Evolutionary conservation across 2,329 filamentous ascomycete species (phyloP), one percentile per base, ranked within the genome.

Genomic region (Ciborinia camelliae): DNA sequence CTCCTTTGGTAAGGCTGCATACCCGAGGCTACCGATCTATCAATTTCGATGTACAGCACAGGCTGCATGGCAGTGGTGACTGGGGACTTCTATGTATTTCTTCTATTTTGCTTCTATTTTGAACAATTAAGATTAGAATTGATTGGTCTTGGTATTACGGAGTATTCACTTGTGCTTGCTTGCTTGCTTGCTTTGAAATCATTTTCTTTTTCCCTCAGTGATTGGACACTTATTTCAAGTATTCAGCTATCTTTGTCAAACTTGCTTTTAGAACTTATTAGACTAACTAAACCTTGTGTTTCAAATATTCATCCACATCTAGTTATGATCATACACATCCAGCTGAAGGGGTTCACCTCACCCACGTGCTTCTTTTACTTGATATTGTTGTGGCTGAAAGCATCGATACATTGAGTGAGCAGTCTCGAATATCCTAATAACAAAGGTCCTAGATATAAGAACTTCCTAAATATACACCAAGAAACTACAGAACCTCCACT

Each of bases 11-110:
- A 8, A 58, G n/a, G 41, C 30, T 58, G 55, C 41, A 58, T 58
- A 58, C n/a, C 55, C 55, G 28, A 58, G 41, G 54, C 54, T 58
- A 35, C 28, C 35, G 2, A 23, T 58, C n/a, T n/a, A n/a, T n/a
- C n/a, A 15, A 10, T 9, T n/a, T 58, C 14, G 7, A 10, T 55
- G 52, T 28, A 28, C 10, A 39, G n/a, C n/a, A n/a, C n/a, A n/a
- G n/a, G n/a, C n/a, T 26, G n/a, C 23, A 4, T 26, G 45, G 15
- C 23, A 14, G 32, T 39, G 51, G 18, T 37, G n/a, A 26, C 18
- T 52, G 20, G 4, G 7, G 15, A 10, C 35, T 26, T 37, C 12
- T 39, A 54, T 54, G 23, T 54, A 28, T 18, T 41, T 20, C 52
- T 54, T 39, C 10, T 54, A n/a, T n/a, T n/a, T n/a, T n/a, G n/a